Evolutionary conservation across 768 basidiomycete species (phyloP).

Genomic region (Podaxis sp.): DNA sequence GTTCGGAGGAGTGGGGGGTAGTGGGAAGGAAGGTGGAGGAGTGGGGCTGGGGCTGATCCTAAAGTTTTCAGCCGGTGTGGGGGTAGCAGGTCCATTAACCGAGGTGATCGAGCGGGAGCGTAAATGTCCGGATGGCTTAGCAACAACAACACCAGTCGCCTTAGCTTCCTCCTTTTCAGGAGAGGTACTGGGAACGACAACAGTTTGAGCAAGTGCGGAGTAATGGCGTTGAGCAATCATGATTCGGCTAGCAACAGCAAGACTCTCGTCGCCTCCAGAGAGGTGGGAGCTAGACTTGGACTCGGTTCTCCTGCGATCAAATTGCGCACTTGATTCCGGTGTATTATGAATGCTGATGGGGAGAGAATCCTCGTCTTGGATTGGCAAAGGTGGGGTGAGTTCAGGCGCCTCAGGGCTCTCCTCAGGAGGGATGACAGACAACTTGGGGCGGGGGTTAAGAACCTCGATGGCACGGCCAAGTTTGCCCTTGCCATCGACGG

Average conservation of each 20-base stretch:
- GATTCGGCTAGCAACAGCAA: conserved; percentile 53
- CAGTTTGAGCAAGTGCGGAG: conserved; percentile 66
- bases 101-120: conserved; percentile 64
- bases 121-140: conserved; percentile 44
- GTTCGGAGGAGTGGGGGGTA: conserved; percentile 75
- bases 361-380: conserved; percentile 51
- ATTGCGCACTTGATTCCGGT: conserved; percentile 56
- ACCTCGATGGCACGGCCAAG: conserved; percentile 63
- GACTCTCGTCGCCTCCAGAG: conserved; percentile 50
- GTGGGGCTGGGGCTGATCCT: conserved; percentile 34
- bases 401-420: conserved; percentile 46
- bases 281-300: conserved; percentile 58
- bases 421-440: conserved; percentile 63
- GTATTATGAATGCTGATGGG: conserved; percentile 45
- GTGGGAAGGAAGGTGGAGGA: conserved; percentile 66
- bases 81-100: conserved; percentile 38
- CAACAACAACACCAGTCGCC: conserved; percentile 37
- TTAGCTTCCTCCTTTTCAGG: conserved; percentile 36
- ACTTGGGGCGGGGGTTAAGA: conserved; percentile 61
- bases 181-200: conserved; percentile 49
- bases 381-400: conserved; percentile 59
- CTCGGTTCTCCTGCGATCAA: conserved; percentile 50
- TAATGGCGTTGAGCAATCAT: conserved; percentile 77
- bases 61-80: conserved; percentile 34
- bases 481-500: conserved; percentile 63